Conservation (phyloP, 169 alveolate species). For the Babesia sp. region DNA sequence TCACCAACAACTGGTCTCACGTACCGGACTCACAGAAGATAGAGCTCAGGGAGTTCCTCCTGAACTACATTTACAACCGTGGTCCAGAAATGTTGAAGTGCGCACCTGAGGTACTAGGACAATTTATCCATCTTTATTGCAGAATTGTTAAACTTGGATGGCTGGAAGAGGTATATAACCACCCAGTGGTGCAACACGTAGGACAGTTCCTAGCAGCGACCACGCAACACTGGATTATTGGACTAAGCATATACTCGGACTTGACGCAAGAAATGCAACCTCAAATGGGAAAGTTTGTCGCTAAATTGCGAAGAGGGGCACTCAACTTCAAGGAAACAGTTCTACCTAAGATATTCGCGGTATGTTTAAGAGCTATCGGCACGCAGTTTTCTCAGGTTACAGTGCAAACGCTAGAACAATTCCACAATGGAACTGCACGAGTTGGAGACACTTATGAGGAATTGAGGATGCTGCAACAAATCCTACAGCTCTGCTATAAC, state of each 20-base stretch:
- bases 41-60: constrained; percentile 84
- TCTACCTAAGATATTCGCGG: constrained; percentile 85
- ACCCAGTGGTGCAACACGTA: constrained; percentile 76
- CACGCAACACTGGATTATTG: constrained; percentile 92
- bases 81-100: constrained; percentile 88
- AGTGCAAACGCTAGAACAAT: constrained; percentile 66
- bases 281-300: constrained; percentile 80
- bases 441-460: constrained; percentile 77
- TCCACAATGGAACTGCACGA: constrained; percentile 74
- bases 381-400: constrained; percentile 43
- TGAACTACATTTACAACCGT: constrained; percentile 85
- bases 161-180: constrained; percentile 84
- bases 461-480: constrained; percentile 81
- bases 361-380: constrained; percentile 37
- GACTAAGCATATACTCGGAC: constrained; percentile 87
- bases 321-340: constrained; percentile 90
- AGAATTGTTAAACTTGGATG: constrained; percentile 87
- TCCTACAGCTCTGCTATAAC: constrained; percentile 86
- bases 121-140: constrained; percentile 84
- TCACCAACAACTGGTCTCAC: constrained; percentile 86
- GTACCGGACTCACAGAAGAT: constrained; percentile 84
- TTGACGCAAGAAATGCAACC: constrained; percentile 86
- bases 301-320: constrained; percentile 89
- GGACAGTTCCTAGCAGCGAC: constrained; percentile 84
- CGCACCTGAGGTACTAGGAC: constrained; percentile 88